A percentile compares a stretch with the other conserved stretches of the same genome.
These are phyloP conservation scores for Yamadazyma songkhlaensis DNA, from an alignment of 1,139 yeast species.

Conservation along the genomic window DNA sequence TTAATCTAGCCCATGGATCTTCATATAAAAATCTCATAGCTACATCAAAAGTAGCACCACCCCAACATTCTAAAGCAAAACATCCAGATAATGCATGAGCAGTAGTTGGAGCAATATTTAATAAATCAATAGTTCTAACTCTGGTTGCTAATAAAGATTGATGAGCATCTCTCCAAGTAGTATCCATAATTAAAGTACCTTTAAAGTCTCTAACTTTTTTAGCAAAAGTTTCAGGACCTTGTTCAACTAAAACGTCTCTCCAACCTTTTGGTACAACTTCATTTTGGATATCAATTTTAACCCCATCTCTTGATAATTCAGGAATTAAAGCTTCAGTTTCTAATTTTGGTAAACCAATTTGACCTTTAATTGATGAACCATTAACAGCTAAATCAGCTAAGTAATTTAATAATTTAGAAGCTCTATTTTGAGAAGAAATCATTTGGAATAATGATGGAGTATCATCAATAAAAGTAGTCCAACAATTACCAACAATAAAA, in stretches of 20 bases:
- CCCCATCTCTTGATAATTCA: conserved; percentile 50
- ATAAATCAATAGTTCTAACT: conserved; percentile 88
- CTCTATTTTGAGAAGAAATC: conserved; percentile 95
- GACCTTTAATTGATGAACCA: conserved; percentile 95
- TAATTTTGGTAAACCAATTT: conserved; percentile 86
- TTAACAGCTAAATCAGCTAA: conserved; percentile 92
- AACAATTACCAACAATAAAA: conserved; percentile 84
- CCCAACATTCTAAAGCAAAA: conserved; percentile 98
- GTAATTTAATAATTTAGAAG: conserved; percentile 85
- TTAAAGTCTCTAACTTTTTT: conserved; percentile 77
- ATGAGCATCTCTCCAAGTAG: conserved; percentile 99
- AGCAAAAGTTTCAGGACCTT: conserved; percentile 90
- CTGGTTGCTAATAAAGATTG: conserved; percentile 98
- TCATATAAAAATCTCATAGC: conserved; percentile 98
- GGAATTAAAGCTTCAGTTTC: conserved; percentile 75
- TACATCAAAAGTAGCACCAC: conserved; percentile 99
- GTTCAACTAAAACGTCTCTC: conserved; percentile 80
- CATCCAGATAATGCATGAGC: conserved; percentile 89
- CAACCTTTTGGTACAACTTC: conserved; percentile 74
- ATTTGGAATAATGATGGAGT: conserved; percentile 94
- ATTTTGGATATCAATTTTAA: conserved; percentile 54
- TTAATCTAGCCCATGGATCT: conserved; percentile 97
- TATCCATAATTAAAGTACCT: conserved; percentile 93
- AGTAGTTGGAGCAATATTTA: conserved; percentile 91
- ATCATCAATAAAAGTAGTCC: conserved; percentile 99